phyloP scores from a whole-genome alignment of 495 filamentous ascomycete genomes.

The Daldinia caldariorum region DNA sequence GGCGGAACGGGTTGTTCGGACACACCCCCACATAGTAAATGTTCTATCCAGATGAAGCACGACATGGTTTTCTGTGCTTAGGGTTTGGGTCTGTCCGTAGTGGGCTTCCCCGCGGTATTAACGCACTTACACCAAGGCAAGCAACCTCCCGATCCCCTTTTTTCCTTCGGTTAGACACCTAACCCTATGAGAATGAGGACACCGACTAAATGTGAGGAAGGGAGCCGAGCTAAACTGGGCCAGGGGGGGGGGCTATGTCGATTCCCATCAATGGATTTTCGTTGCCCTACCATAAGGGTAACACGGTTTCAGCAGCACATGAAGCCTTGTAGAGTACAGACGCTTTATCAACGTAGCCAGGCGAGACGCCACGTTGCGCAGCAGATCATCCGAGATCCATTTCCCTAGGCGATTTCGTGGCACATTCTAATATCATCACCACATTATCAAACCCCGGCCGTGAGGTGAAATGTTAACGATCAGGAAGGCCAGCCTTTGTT shows the following conservation, averaged over 20 bases:
- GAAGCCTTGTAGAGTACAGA: constrained; percentile 30
- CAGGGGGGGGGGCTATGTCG: constrained; percentile 11
- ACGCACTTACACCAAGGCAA: constrained; percentile 14
- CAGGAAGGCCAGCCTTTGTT: constrained; percentile 9
- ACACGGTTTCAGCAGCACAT: constrained; percentile 36
- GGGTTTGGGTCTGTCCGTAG: constrained; percentile 5
- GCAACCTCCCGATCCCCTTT: constrained; percentile 6
- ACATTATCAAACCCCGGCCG: constrained; percentile 25
- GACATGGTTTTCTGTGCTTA: constrained; percentile 19
- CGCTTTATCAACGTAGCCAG: constrained; percentile 20
- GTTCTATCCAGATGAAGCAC: constrained; percentile 11
- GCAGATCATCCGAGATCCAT: constrained; percentile 32
- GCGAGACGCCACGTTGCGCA: constrained; percentile 32
- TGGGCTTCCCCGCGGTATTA: constrained; percentile 19
- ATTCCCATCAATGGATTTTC: constrained; percentile 35
- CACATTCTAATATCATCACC: constrained; percentile 25
- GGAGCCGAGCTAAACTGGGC: neutral
- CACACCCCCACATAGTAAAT: constrained; percentile 20
- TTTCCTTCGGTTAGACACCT: constrained; percentile 11
- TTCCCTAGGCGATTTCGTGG: constrained; percentile 33
- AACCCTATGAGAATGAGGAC: constrained; percentile 7
- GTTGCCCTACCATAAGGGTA: constrained; percentile 34
- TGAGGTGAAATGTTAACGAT: constrained; percentile 11
- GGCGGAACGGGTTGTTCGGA: constrained; percentile 24
- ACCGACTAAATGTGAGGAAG: constrained; percentile 10